Conservation (phyloP, 148 eudicot species). For the Agrostemma githago region DNA sequence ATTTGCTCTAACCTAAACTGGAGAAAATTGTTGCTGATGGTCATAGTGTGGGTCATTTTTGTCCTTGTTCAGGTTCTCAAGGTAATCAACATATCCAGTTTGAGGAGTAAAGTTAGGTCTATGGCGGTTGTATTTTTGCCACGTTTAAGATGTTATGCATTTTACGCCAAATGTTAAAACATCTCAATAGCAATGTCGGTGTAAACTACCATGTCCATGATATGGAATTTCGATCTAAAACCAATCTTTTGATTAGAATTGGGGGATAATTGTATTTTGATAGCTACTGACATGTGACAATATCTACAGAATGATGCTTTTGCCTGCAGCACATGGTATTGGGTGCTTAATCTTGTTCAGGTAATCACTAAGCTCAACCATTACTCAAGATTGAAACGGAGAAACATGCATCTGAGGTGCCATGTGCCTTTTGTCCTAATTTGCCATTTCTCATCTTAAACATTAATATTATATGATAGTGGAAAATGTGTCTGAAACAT, state of each 20-base stretch:
- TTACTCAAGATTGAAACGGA: too few relatives aligned
- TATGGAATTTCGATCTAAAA: background rate
- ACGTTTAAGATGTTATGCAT: too few relatives aligned
- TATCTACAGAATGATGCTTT: constrained; percentile 51
- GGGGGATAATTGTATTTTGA: background rate
- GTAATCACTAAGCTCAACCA: constrained; percentile 28
- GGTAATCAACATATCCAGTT: constrained; percentile 37
- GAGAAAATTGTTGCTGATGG: constrained; percentile 49
- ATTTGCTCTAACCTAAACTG: constrained; percentile 52
- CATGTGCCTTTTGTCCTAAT: background rate
- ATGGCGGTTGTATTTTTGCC: background rate
- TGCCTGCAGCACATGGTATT: constrained; percentile 65
- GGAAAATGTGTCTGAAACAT: background rate
- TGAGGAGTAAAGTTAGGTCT: background rate
- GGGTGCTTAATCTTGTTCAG: constrained; percentile 75
- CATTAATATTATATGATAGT: background rate
- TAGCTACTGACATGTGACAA: constrained; percentile 8
- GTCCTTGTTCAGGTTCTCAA: constrained; percentile 73
- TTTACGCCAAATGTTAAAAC: background rate
- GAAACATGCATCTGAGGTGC: background rate
- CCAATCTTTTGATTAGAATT: too few relatives aligned
- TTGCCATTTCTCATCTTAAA: background rate
- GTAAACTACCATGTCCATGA: background rate
- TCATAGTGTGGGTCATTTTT: constrained; percentile 59
- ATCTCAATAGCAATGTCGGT: background rate